Evolutionary conservation across 371 early-diverging fungal genomes (phyloP), one percentile per base, ranked within the genome.

Genomic region (Mucor piriformis): DNA sequence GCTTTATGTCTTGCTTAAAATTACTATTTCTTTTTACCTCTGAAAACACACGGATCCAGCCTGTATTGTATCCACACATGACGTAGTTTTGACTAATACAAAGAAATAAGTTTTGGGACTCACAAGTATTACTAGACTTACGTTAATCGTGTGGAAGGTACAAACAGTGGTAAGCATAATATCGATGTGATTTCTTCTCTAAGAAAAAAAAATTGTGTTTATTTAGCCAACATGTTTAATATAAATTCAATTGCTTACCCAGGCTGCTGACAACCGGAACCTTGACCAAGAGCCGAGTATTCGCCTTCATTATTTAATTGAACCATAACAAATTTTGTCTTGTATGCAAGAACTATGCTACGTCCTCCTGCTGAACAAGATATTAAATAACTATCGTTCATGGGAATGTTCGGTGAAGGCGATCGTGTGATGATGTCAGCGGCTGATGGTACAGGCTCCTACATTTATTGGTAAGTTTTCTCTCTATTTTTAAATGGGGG

Each of bases 11-110:
- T 0, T 37, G 3, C 37, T 37, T 12, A 33, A n/a, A n/a, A n/a
- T 29, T 8, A 6, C 29, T 29, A 4, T 29, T 8, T 37, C 12
- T 13, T 10, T 13, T 43, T 74, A 81, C 85, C 53, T 83, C 79
- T 59, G 83, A 80, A 65, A 83, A 86, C n/a, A 86, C 77, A 21
- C 83, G 69, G 43, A 86, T 67, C 84, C 84, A 83, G 1, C 86
- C 86, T 21, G 84, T 79, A 37, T 70, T 81, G 63, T 86, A 86
- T 20, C 86, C 86, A 49, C 81, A 72, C 64, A 86, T 82, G 15
- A 83, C 66, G 57, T 81, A 86, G 20, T 82, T 74, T 58, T 83
- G 81, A 46, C 86, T 85, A 61, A n/a, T n/a, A n/a, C n/a, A n/a
- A n/a, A n/a, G n/a, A n/a, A n/a, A n/a, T n/a, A n/a, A n/a, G n/a